These are phyloP conservation scores for Medicago ruthenica DNA, from an alignment of 306 rosid species.

Conservation along the genomic window DNA sequence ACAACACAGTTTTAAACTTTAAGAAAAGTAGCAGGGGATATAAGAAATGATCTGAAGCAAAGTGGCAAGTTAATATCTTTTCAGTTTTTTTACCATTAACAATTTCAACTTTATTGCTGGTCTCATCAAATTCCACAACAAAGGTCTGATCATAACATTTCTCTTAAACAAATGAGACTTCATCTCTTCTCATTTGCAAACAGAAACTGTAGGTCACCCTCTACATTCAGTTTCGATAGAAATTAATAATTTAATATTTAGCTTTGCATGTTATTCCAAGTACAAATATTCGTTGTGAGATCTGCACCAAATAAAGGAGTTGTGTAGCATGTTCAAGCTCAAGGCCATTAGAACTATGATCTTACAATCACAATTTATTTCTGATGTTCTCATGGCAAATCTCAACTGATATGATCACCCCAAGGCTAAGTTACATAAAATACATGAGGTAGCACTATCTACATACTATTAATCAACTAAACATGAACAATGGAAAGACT, in stretches of 20 bases:
- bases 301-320: conserved; percentile 2
- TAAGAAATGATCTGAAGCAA: conserved; percentile 16
- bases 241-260: neutral
- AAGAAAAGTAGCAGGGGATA: conserved; percentile 15
- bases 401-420: neutral
- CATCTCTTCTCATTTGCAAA: conserved; percentile 16
- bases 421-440: too few relatives aligned
- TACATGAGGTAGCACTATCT: too few relatives aligned
- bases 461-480: neutral
- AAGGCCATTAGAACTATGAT: conserved; percentile 1
- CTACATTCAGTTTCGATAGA: neutral
- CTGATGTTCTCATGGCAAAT: conserved; percentile 5
- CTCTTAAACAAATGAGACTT: neutral
- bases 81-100: conserved; percentile 27
- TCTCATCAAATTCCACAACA: conserved; percentile 2
- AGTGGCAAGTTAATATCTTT: neutral
- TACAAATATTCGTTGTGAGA: neutral
- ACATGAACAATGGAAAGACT: neutral
- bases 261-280: neutral
- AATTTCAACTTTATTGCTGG: conserved; percentile 13
- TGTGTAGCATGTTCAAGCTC: conserved; percentile 9
- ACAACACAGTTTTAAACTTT: neutral
- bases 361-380: neutral
- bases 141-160: conserved; percentile 5
- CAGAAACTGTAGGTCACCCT: neutral